phyloP scores from a whole-genome alignment of 2,329 filamentous ascomycete species.

The Colletotrichum tropicicola region DNA sequence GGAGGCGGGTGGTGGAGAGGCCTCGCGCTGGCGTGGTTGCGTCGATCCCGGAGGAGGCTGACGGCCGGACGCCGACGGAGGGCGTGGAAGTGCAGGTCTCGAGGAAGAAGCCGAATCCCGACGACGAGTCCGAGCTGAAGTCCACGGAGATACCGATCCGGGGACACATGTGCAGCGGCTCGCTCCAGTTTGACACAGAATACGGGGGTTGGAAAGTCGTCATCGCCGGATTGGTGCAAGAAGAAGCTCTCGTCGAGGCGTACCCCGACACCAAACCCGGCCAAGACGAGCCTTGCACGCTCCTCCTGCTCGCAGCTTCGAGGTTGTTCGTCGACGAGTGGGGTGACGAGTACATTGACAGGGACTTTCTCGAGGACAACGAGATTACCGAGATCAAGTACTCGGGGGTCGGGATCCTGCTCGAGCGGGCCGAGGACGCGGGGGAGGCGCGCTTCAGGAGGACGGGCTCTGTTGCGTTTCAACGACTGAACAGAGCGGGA shows the following conservation, averaged over 20 bases:
- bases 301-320: not conserved
- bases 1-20: not conserved
- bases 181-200: not conserved
- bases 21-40: not conserved
- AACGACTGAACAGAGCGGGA: not conserved
- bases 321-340: not conserved
- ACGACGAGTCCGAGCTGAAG: not conserved
- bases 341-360: not conserved
- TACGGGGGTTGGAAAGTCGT: not conserved
- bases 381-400: not conserved
- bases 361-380: not conserved
- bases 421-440: not conserved
- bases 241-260: not conserved
- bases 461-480: not conserved
- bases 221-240: not conserved
- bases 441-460: not conserved
- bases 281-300: not conserved
- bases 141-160: not conserved
- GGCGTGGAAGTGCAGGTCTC: not conserved
- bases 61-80: not conserved
- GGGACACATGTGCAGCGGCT: not conserved
- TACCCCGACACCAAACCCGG: not conserved
- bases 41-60: not conserved
- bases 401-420: not conserved
- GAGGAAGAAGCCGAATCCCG: not conserved